These are phyloP conservation scores for Pythium dissimile DNA, from an alignment of 352 stramenopile genomes.

Conservation along the genomic window DNA sequence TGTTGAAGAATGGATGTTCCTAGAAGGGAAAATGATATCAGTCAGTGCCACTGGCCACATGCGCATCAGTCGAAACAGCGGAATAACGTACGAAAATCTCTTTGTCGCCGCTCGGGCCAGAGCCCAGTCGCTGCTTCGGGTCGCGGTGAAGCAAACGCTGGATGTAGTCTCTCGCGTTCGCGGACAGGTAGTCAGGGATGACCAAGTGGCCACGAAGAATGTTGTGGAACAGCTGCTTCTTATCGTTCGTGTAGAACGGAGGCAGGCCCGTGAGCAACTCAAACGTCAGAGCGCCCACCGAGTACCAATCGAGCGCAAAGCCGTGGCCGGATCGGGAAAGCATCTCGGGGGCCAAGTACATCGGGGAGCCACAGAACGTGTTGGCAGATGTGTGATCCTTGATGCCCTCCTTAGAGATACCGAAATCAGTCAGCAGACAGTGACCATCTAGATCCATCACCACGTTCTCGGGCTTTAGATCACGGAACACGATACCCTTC, in stretches of 20 bases:
- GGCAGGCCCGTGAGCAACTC: constrained; percentile 79
- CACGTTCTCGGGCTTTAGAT: constrained; percentile 85
- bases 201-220: constrained; percentile 80
- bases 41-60: not conserved
- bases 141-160: constrained; percentile 76
- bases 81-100: constrained; percentile 71
- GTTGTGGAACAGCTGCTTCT: constrained; percentile 90
- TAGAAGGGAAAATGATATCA: constrained; percentile 12
- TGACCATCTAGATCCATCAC: constrained; percentile 85
- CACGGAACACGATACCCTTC: constrained; percentile 86
- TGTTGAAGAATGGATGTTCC: constrained; percentile 78
- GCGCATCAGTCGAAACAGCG: not conserved
- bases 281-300: constrained; percentile 72
- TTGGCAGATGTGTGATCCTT: constrained; percentile 84
- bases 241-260: constrained; percentile 88
- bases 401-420: constrained; percentile 86
- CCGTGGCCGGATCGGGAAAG: constrained; percentile 74
- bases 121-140: constrained; percentile 77
- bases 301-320: constrained; percentile 86
- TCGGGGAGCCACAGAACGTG: constrained; percentile 84
- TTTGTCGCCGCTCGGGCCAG: constrained; percentile 63
- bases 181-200: constrained; percentile 75
- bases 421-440: constrained; percentile 81
- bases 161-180: constrained; percentile 74
- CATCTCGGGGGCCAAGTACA: constrained; percentile 86